phyloP scores from a whole-genome alignment of 1,284 basidiomycete species.

The Trichosporon sp. region DNA sequence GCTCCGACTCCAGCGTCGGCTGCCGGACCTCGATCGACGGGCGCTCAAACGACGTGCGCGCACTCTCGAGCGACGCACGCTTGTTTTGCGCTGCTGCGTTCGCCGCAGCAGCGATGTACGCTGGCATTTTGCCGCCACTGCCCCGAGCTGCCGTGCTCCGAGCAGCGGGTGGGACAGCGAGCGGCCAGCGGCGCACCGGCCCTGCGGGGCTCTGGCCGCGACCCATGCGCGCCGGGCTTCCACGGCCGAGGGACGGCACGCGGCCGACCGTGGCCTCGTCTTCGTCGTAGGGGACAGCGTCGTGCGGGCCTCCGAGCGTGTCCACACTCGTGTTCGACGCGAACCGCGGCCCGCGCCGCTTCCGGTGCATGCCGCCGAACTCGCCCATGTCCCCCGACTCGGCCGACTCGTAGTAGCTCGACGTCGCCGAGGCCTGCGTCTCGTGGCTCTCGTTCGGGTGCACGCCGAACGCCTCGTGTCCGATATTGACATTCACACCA shows the following conservation, averaged over 20 bases:
- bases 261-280: neutral
- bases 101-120: conserved; percentile 1
- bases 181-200: neutral
- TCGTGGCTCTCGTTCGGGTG: neutral
- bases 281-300: neutral
- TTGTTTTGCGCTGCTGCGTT: neutral
- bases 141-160: neutral
- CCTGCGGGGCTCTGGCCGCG: neutral
- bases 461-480: neutral
- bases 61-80: conserved; percentile 1
- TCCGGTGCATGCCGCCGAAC: conserved; percentile 9
- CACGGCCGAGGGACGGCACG: neutral
- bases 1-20: neutral
- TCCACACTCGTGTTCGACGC: conserved; percentile 15
- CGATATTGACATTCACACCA: neutral
- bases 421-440: neutral
- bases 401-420: conserved; percentile 14
- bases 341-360: neutral
- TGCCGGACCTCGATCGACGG: neutral
- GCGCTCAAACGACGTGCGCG: neutral
- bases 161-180: neutral
- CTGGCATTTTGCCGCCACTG: neutral
- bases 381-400: conserved; percentile 15
- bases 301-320: conserved; percentile 12
- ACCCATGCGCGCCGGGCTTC: neutral